A percentile compares a stretch with the other conserved stretches of the same genome.
Conservation (phyloP, 768 basidiomycete species). For the Chalciporus pseudorubinellus region DNA sequence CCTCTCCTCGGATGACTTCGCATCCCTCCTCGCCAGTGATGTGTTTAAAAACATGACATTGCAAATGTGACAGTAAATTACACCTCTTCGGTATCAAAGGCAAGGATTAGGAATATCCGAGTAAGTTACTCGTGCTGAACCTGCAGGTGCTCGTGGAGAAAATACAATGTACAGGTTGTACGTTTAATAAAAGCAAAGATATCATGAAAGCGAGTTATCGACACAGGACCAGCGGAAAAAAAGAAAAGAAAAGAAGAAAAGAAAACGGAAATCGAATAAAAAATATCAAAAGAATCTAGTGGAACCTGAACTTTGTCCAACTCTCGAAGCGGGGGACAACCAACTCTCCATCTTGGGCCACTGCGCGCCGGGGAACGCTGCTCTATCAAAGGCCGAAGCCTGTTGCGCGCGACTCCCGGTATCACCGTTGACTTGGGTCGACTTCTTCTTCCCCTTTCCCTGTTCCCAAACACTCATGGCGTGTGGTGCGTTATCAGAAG, state of each 20-base stretch:
- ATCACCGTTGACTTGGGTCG: slow-evolving; percentile 14
- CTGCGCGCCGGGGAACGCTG: slow-evolving; percentile 23
- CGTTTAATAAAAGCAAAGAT: slow-evolving; percentile 5
- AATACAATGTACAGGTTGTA: slow-evolving; percentile 28
- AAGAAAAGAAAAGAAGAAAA: background rate
- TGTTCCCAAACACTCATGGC: slow-evolving; percentile 21
- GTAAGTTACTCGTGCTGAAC: slow-evolving; percentile 33
- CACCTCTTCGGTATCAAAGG: slow-evolving; percentile 7
- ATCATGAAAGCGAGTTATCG: slow-evolving; percentile 1
- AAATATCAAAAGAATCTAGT: slow-evolving; percentile 29
- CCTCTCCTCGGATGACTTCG: background rate
- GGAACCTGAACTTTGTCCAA: slow-evolving; percentile 30
- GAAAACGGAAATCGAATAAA: background rate
- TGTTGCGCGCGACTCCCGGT: slow-evolving; percentile 23
- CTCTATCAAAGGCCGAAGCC: slow-evolving; percentile 26
- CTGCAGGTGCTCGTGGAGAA: slow-evolving; percentile 22
- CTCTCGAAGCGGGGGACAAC: slow-evolving; percentile 28
- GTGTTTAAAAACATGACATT: slow-evolving; percentile 13
- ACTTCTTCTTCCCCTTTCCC: slow-evolving; percentile 24
- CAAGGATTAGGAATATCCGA: slow-evolving; percentile 32
- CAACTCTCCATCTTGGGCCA: slow-evolving; percentile 38
- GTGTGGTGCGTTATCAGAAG: slow-evolving; percentile 6
- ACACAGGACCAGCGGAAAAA: background rate
- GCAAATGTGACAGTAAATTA: slow-evolving; percentile 9
- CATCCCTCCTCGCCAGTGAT: background rate